A percentile compares a stretch with the other conserved stretches of the same genome.
Conservation (phyloP, 129 eudicot species). For the carrot (Daucus carota) region DH1_v3.0 NC_030386.2:15312001-15312500, state of each 20-base stretch:
- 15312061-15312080: neutral
- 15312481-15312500: neutral
- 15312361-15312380: neutral
- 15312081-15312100: neutral
- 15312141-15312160: neutral
- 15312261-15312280: neutral
- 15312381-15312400: neutral
- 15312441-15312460: neutral
- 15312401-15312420: too few species aligned
- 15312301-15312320: neutral
- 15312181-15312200: neutral
- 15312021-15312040: neutral
- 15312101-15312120: neutral
- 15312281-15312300: neutral
- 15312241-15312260: neutral
- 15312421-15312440: neutral
- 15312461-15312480: neutral
- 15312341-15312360: neutral
- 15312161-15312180: neutral
- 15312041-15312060: neutral
- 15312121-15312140: neutral
- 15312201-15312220: neutral
- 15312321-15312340: neutral
- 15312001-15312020: neutral
- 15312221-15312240: neutral